Conservation (phyloP, 1,284 basidiomycete species). For the Spongispora temasekensis region DNA sequence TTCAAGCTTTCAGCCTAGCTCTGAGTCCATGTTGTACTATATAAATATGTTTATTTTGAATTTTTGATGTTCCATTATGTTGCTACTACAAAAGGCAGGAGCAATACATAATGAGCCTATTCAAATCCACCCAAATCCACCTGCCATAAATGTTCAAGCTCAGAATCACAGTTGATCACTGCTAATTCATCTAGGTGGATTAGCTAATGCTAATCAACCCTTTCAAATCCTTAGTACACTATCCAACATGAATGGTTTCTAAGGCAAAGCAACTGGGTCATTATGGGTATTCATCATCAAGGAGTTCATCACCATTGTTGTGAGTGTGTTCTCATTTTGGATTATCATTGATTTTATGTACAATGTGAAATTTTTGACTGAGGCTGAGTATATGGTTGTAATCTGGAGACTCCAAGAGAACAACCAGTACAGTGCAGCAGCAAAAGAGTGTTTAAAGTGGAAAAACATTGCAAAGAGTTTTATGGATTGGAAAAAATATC, state of each 20-base stretch:
- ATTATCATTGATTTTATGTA: slow-evolving; percentile 83
- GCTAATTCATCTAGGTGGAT: no score
- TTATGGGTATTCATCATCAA: slow-evolving; percentile 80
- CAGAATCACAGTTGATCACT: no score
- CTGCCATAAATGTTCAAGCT: no score
- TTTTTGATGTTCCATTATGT: no score
- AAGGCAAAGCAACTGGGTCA: slow-evolving; percentile 62
- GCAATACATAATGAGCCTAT: no score
- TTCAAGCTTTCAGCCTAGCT: no score
- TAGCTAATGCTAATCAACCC: no score
- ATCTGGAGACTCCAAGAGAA: slow-evolving; percentile 69
- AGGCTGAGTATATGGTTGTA: slow-evolving; percentile 67
- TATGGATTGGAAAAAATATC: slow-evolving; percentile 74
- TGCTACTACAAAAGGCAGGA: no score
- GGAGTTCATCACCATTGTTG: slow-evolving; percentile 65
- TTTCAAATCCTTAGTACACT: no score
- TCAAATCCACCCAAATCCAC: no score
- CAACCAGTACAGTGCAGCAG: slow-evolving; percentile 71
- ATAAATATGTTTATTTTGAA: no score
- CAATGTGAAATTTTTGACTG: slow-evolving; percentile 73
- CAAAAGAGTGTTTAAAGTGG: slow-evolving; percentile 61
- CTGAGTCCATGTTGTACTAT: no score
- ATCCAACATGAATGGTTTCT: slow-evolving; percentile 69
- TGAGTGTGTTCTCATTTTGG: slow-evolving; percentile 69
- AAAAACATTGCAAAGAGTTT: slow-evolving; percentile 64